Evolutionary conservation across 83 land plant species (phyloP).

Genomic region (Diphasiastrum complanatum): DNA sequence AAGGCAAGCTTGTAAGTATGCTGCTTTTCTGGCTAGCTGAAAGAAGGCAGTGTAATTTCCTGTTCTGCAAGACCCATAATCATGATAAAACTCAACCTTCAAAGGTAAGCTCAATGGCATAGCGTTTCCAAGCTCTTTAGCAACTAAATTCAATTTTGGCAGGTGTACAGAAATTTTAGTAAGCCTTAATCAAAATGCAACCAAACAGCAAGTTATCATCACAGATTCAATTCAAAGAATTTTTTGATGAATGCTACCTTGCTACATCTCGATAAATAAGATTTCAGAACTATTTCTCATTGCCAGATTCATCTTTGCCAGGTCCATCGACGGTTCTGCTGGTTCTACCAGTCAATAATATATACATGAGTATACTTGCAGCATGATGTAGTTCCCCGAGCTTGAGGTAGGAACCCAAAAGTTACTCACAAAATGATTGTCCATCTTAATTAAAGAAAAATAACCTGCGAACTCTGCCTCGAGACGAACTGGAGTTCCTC

Average conservation of each 20-base stretch:
- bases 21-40: constrained; percentile 70
- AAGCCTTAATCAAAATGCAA: too few species aligned
- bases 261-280: constrained; percentile 89
- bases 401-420: neutral
- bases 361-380: too few species aligned
- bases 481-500: constrained; percentile 47
- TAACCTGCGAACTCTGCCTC: constrained; percentile 94
- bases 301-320: constrained; percentile 89
- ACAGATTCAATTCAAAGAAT: neutral
- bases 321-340: constrained; percentile 91
- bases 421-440: constrained; percentile 70
- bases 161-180: too few species aligned
- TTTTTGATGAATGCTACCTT: constrained; percentile 41
- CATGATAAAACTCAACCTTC: neutral
- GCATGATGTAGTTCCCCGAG: too few species aligned
- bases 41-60: constrained; percentile 86
- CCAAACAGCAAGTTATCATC: too few species aligned
- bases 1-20: constrained; percentile 91
- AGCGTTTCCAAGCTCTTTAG: neutral
- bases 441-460: constrained; percentile 90
- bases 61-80: constrained; percentile 75
- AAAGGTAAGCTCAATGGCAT: too few species aligned
- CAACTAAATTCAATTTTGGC: too few species aligned
- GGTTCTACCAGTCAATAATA: too few species aligned
- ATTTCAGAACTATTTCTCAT: constrained; percentile 69